Base-by-base conservation (phyloP, 2,329 filamentous ascomycete genomes). In the Exophiala viscosa region DNA sequence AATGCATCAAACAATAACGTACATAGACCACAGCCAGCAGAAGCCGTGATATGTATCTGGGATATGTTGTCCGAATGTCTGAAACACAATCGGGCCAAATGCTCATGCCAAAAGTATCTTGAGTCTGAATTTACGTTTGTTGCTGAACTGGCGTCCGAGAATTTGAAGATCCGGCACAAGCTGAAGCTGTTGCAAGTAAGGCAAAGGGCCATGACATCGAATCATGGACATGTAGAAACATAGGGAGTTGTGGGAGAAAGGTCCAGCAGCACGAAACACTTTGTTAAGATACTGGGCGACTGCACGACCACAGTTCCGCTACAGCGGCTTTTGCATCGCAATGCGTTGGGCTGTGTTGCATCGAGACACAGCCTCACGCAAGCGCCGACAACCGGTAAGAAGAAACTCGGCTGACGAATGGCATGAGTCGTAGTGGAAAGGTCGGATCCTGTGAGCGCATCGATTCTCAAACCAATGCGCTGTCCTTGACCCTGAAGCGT, bases 21-120 rank as follows among this genome's bases (percentile, higher is more conserved):
- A 17, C 36, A 40, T 17, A 40, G 15, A 40, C 36, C 36, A 40
- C 36, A 40, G 18, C 13, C 36, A 17, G 36, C 36, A 8, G 36
- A 40, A 40, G 36, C 36, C 10, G 36, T 17, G 36, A 5, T 17
- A 5, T 40, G 11, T 40, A 40, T 17, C 36, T 14, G 11, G n/a
- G n/a, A 40, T 40, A 40, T 40, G 36, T 40, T 40, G 18, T 40
- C 36, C 15, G 36, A 40, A 40, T 40, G 36, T 17, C 36, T 40
- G 36, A 40, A 40, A 17, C 36, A 40, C 36, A 9, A 40, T 5
- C 13, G 5, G 36, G 15, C 3, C 15, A 10, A 40, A 14, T 36
- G 34, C n/a, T 17, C 36, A 17, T 17, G 7, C 36, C 36, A 40
- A 40, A 40, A 40, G 15, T 40, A 40, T 17, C 15, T 8, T 40